Base-by-base conservation (phyloP, 352 stramenopile genomes). In the Pythium scleroteichum region DNA sequence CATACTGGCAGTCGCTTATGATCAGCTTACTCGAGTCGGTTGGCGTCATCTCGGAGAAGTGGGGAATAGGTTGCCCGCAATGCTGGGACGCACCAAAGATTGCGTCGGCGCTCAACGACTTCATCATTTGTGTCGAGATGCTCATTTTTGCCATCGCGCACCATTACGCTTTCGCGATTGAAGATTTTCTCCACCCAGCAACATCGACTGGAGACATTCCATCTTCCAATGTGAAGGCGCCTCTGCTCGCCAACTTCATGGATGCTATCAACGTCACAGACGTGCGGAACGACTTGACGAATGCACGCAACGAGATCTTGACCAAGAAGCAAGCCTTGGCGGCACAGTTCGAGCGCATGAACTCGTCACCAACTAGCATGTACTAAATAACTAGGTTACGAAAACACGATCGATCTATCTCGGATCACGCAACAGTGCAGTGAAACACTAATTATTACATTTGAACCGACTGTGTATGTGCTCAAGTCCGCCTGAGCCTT, bases 91-190 rank as follows among this genome's bases (percentile, higher is more conserved):
- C 86, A 9, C 79, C 88, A 45, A 92, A 93, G 53, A 92, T 97
- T 64, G 85, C 79, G 16, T 96, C 91, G 48, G 92, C 84, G 38
- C 70, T 98, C 27, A 96, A 98, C 53, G 89, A 98, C 76, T 95
- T 97, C 64, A 75, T 98, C 66, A 98, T 98, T 62, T 98, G 94
- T 66, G 78, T 97, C 27, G 94, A 98, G 64, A 98, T 98, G 94
- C 79, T 98, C 50, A 79, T 94, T 48, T 96, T 97, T 50, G 90
- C 92, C 6, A 59, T 98, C 20, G 89, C 88, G 22, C 95, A 98
- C 73, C 92, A 96, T 65, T 98, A 92, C 59, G 89, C 89, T 16
- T 98, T 98, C 53, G 86, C 85, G 3, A 94, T 97, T 62, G 88
- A 94, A 39, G 92, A 97, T 65, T 97, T 94, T 68, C 49, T 94